Evolutionary conservation across 495 filamentous ascomycete species (phyloP).

Genomic region (Penicillium fimorum): DNA sequence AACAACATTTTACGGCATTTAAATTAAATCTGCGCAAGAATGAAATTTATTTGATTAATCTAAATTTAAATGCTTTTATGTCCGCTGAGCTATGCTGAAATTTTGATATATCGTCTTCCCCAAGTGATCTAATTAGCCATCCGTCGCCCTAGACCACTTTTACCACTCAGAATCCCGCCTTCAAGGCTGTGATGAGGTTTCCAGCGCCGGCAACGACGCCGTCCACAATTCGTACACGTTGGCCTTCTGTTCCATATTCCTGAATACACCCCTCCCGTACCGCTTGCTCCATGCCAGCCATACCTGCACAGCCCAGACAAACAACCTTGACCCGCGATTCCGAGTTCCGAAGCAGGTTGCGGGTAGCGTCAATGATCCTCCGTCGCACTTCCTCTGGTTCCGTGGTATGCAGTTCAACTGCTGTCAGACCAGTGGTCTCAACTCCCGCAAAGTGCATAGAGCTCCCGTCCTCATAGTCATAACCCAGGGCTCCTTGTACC

Average conservation of each 20-base stretch:
- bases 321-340: conserved; percentile 48
- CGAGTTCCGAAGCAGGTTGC: conserved; percentile 56
- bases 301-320: conserved; percentile 79
- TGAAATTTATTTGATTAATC: no score
- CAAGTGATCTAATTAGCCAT: background rate
- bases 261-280: conserved; percentile 68
- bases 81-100: background rate
- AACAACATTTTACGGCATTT: conserved; percentile 4
- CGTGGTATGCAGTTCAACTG: conserved; percentile 72
- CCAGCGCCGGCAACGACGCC: conserved; percentile 78
- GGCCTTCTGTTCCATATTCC: conserved; percentile 60
- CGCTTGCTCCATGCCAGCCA: conserved; percentile 83
- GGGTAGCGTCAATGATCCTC: conserved; percentile 68
- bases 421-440: conserved; percentile 78
- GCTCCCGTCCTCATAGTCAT: conserved; percentile 19
- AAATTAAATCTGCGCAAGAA: background rate
- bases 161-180: conserved; percentile 36
- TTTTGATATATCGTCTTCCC: background rate
- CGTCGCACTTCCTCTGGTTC: conserved; percentile 60
- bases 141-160: background rate
- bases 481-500: conserved; percentile 50
- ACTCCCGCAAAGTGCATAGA: conserved; percentile 68
- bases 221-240: conserved; percentile 70
- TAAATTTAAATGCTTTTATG: background rate
- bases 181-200: conserved; percentile 54